These are phyloP conservation scores for Vitis hybrid DNA, from an alignment of 177 flowering plant species.

Conservation along the genomic window DNA sequence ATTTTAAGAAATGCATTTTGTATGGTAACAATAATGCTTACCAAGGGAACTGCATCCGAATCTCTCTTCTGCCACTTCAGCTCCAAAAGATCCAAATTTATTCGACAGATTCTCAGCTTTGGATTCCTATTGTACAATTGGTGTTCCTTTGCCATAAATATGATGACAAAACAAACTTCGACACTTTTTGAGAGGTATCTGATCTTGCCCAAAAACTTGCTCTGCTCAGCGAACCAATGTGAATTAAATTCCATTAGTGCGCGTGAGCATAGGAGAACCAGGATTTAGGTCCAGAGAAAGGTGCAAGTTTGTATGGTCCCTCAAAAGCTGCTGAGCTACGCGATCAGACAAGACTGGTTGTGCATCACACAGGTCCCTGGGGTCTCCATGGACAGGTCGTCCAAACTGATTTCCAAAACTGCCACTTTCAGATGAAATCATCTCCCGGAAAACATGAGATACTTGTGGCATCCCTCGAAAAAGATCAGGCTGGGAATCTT, in stretches of 20 bases:
- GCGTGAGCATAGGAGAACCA: constrained; percentile 5
- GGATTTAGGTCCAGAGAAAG: constrained; percentile 22
- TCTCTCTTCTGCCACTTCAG: constrained; percentile 1
- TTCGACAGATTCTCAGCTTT: too few relatives aligned
- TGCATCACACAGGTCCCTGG: too few relatives aligned
- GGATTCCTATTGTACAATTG: too few relatives aligned
- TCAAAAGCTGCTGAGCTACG: not conserved
- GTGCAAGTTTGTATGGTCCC: constrained; percentile 19
- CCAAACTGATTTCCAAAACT: constrained; percentile 14
- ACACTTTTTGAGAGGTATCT: too few relatives aligned
- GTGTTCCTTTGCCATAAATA: too few relatives aligned
- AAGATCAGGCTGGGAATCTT: constrained; percentile 20
- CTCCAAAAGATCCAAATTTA: constrained; percentile 5
- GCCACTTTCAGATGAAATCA: constrained; percentile 11
- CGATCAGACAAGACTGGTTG: too few relatives aligned
- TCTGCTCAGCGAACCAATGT: not conserved
- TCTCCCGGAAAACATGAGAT: constrained; percentile 18
- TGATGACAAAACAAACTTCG: too few relatives aligned
- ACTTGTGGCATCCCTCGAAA: constrained; percentile 18
- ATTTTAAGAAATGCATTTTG: too few relatives aligned
- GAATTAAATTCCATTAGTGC: constrained; percentile 7
- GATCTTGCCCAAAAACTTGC: not conserved
- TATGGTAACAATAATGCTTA: too few relatives aligned
- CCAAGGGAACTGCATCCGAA: too few relatives aligned
- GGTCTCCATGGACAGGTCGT: constrained; percentile 8